These are phyloP conservation scores for Lichenothelia convexa DNA, from an alignment of 495 filamentous ascomycete genomes.

Conservation along the genomic window DNA sequence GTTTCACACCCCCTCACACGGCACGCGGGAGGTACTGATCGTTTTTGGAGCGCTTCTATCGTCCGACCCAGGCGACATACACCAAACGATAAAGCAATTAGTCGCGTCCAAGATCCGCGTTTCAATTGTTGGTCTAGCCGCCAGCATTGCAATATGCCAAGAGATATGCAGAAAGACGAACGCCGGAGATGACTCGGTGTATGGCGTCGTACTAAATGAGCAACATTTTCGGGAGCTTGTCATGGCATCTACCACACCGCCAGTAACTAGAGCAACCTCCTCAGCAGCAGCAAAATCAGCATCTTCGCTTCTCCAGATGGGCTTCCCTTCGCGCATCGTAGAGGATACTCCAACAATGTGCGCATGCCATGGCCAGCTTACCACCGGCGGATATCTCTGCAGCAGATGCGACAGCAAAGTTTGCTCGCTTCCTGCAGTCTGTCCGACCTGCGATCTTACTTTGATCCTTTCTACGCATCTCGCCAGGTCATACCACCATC, in stretches of 20 bases:
- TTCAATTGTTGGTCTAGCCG: constrained; percentile 72
- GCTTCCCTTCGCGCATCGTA: constrained; percentile 84
- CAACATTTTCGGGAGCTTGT: constrained; percentile 77
- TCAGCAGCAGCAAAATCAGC: constrained; percentile 16
- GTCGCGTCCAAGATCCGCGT: constrained; percentile 69
- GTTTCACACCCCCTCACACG: constrained; percentile 81
- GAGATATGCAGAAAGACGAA: constrained; percentile 82
- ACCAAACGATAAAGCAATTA: constrained; percentile 63
- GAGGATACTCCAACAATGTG: constrained; percentile 60
- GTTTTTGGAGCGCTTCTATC: constrained; percentile 81
- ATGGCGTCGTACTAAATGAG: constrained; percentile 76
- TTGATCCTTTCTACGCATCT: constrained; percentile 91
- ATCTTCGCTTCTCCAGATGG: constrained; percentile 86
- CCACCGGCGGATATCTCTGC: constrained; percentile 77
- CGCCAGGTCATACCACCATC: constrained; percentile 84
- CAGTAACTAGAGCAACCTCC: constrained; percentile 38
- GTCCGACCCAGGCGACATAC: constrained; percentile 87
- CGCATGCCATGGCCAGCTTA: constrained; percentile 75
- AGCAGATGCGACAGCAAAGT: constrained; percentile 79
- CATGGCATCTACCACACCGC: constrained; percentile 74
- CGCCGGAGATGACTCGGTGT: constrained; percentile 51
- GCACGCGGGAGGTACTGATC: constrained; percentile 79
- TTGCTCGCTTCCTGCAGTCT: constrained; percentile 79
- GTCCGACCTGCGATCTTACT: constrained; percentile 80
- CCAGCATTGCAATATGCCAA: constrained; percentile 77